Conservation (phyloP, 78 protist species). For the Dictyostelium firmibasis region DNA sequence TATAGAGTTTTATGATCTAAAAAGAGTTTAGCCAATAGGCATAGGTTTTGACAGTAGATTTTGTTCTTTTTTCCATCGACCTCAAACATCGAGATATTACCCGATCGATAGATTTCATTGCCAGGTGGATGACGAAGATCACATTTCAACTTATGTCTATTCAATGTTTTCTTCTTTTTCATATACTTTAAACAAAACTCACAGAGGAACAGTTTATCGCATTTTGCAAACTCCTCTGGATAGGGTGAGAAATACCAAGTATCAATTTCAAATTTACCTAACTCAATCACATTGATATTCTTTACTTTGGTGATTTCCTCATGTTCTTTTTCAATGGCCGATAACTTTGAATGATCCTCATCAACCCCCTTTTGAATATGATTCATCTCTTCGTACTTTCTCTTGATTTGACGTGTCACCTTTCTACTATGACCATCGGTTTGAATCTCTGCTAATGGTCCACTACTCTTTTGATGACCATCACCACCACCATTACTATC, state of each 20-base stretch:
- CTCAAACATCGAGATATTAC: conserved; percentile 88
- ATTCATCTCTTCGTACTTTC: conserved; percentile 65
- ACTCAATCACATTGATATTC: conserved; percentile 89
- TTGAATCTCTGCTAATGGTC: conserved; percentile 44
- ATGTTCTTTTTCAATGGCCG: conserved; percentile 91
- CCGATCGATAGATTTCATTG: conserved; percentile 94
- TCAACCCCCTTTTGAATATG: conserved; percentile 41
- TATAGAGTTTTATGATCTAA: conserved; percentile 97
- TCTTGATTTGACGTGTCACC: conserved; percentile 51
- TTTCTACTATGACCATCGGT: conserved; percentile 53
- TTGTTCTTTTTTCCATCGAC: conserved; percentile 94
- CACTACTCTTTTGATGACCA: not conserved
- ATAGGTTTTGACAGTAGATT: conserved; percentile 96
- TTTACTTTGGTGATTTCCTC: conserved; percentile 95
- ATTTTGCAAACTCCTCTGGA: conserved; percentile 92
- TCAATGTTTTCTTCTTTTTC: conserved; percentile 82
- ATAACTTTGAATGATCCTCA: conserved; percentile 39
- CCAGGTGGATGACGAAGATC: conserved; percentile 95
- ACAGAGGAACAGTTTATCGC: conserved; percentile 90
- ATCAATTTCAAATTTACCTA: conserved; percentile 92
- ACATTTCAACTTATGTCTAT: conserved; percentile 89
- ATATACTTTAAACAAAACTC: conserved; percentile 96
- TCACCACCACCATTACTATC: not conserved
- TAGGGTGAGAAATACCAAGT: conserved; percentile 98
- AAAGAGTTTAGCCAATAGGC: conserved; percentile 96